Percentiles rank a stretch among this genome's conserved stretches.
These are phyloP conservation scores for Pseudogymnoascus sp. DNA, from an alignment of 2,329 filamentous ascomycete species.

Conservation along the genomic window DNA sequence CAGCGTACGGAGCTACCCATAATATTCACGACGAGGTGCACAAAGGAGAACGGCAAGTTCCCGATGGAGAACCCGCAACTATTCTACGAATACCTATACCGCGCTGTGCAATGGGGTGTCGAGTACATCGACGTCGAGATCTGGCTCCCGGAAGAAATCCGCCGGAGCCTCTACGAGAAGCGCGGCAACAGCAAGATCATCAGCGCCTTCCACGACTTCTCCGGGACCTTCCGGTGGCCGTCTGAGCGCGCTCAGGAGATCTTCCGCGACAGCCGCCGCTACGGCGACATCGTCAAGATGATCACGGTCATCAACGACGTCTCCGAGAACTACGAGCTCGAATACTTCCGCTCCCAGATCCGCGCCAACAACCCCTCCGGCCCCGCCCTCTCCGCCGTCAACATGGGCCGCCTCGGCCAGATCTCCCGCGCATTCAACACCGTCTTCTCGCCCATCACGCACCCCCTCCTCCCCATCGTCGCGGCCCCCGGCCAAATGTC, in stretches of 20 bases:
- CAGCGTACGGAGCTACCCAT: constrained; percentile 85
- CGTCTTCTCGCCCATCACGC: constrained; percentile 67
- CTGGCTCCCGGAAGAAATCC: constrained; percentile 74
- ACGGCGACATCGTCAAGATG: constrained; percentile 87
- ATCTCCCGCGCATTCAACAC: constrained; percentile 78
- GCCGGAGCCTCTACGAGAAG: constrained; percentile 58
- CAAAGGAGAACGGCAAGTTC: constrained; percentile 74
- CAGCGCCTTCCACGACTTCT: constrained; percentile 89
- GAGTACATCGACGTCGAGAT: constrained; percentile 88
- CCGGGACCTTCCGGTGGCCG: constrained; percentile 76
- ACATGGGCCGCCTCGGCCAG: constrained; percentile 83
- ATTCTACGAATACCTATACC: constrained; percentile 73
- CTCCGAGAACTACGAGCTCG: constrained; percentile 84
- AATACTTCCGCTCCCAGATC: constrained; percentile 78
- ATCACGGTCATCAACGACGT: constrained; percentile 75
- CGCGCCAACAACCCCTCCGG: constrained; percentile 60
- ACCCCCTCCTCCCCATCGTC: constrained; percentile 75
- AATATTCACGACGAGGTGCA: constrained; percentile 81
- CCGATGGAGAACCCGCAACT: constrained; percentile 73
- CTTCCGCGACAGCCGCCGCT: constrained; percentile 64
- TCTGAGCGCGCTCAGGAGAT: constrained; percentile 64
- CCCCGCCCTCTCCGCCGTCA: constrained; percentile 74
- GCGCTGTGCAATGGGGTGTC: constrained; percentile 81
- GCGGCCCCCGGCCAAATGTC: constrained; percentile 82
- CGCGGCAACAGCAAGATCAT: constrained; percentile 79